Evolutionary conservation across 768 basidiomycete genomes (phyloP), one percentile per base, ranked within the genome.

Genomic region (Boletus rex-veris): DNA sequence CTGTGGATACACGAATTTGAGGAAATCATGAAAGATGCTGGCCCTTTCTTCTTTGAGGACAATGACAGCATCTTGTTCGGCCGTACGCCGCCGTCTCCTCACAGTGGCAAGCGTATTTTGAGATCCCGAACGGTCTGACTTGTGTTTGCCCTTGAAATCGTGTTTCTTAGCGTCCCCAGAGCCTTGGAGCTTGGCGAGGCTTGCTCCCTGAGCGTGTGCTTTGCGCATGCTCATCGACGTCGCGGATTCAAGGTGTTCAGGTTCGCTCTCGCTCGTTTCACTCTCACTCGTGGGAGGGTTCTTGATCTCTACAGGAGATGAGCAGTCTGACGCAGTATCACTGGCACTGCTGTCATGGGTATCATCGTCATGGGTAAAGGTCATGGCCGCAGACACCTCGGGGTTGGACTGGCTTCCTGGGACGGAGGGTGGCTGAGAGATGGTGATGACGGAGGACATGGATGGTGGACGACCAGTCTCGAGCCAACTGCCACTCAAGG

Each of bases 1-100:
- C 92, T 95, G 90, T 18, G 94, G 94, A 69, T 97, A 96, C 48
- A 94, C 83, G 67, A 86, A 95, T 74, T 90, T 91, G 54, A 97
- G 80, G 67, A 96, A 93, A 70, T 96, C 94, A 54, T 96, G 93
- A 68, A 97, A 95, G 11, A 86, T 90, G 66, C 75, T 80, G 3
- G 94, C 91, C 64, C 85, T 84, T 73, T 97, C 94, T 71, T 98
- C 94, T 58, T 90, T 89, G 48, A 98, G 80, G 19, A 93, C 83
- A 39, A 98, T 88, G 4, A 92, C 83, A 12, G 93, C 94, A 61
- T 92, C 89, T 1, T 86, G 83, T 2, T 80, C 79, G 60, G 75
- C 76, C 46, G 63, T 60, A 41, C 71, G 75, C 38, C 75, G 69
- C 7, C 75, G 76, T 47, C 75, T 71, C 59, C 73, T 76, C 9